These are phyloP conservation scores for Nicotiana undulata DNA, from an alignment of 257 asterid genomes.

Conservation along the genomic window DNA sequence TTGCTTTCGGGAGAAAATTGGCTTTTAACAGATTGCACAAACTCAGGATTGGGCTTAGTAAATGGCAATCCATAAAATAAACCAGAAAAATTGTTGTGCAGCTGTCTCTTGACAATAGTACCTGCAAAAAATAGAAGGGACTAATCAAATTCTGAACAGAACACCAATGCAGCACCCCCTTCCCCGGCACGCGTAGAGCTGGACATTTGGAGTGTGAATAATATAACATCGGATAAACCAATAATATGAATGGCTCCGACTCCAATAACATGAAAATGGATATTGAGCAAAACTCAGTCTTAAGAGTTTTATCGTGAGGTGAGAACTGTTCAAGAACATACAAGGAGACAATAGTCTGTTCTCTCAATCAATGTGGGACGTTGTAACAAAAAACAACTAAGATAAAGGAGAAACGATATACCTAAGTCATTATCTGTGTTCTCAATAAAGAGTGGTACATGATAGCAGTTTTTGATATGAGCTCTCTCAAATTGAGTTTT, in stretches of 20 bases:
- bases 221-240: not conserved
- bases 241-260: not conserved
- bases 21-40: constrained; percentile 55
- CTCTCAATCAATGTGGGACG: not conserved
- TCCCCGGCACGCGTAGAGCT: not conserved
- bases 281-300: not conserved
- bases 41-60: constrained; percentile 72
- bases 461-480: constrained; percentile 66
- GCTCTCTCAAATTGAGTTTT: constrained; percentile 69
- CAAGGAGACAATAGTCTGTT: not conserved
- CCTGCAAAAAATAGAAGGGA: constrained; percentile 32
- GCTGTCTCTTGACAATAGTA: constrained; percentile 56
- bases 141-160: not conserved
- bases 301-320: not conserved
- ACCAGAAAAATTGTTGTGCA: constrained; percentile 88
- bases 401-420: constrained; percentile 7
- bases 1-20: constrained; percentile 71
- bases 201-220: not conserved
- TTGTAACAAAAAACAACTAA: not conserved
- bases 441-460: constrained; percentile 66
- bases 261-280: not conserved
- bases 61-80: constrained; percentile 80
- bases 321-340: not conserved
- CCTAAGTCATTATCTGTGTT: constrained; percentile 82
- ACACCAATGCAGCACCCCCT: not conserved